A percentile compares a stretch with the other conserved stretches of the same genome.
Conservation (phyloP, 1,284 basidiomycete genomes). For the Ganoderma resinaceum region DNA sequence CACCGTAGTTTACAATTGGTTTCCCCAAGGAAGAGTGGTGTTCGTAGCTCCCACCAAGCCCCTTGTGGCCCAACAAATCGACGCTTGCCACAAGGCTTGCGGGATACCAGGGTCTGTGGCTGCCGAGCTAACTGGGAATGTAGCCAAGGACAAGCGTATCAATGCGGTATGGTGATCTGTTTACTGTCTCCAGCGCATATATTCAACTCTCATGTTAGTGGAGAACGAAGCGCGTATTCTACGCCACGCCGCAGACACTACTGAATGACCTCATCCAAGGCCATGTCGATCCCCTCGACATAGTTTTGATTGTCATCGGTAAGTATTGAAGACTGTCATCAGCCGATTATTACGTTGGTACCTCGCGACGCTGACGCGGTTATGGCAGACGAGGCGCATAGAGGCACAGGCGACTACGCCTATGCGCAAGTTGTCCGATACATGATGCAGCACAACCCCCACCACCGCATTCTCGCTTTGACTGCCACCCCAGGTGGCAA, state of each 20-base stretch:
- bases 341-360: background rate
- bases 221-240: conserved; percentile 90
- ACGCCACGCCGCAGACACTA: conserved; percentile 98
- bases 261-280: conserved; percentile 85
- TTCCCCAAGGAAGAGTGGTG: conserved; percentile 91
- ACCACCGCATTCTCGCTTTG: conserved; percentile 92
- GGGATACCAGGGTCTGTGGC: conserved; percentile 93
- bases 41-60: conserved; percentile 98
- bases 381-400: conserved; percentile 92
- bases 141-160: conserved; percentile 56
- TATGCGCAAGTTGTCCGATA: conserved; percentile 91
- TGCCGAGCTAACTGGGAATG: conserved; percentile 87
- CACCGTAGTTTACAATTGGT: conserved; percentile 86
- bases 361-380: conserved; percentile 3
- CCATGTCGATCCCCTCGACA: conserved; percentile 80
- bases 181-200: background rate
- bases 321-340: conserved; percentile 22
- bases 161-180: conserved; percentile 59
- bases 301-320: conserved; percentile 87
- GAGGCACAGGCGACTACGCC: conserved; percentile 92
- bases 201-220: conserved; percentile 55
- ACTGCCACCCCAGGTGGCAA: conserved; percentile 95
- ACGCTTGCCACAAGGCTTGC: conserved; percentile 92
- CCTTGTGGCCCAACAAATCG: conserved; percentile 93
- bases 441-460: conserved; percentile 93